phyloP scores from a whole-genome alignment of 202 grass and related monocot genomes.

The Dendrocalamus latiflorus region DNA sequence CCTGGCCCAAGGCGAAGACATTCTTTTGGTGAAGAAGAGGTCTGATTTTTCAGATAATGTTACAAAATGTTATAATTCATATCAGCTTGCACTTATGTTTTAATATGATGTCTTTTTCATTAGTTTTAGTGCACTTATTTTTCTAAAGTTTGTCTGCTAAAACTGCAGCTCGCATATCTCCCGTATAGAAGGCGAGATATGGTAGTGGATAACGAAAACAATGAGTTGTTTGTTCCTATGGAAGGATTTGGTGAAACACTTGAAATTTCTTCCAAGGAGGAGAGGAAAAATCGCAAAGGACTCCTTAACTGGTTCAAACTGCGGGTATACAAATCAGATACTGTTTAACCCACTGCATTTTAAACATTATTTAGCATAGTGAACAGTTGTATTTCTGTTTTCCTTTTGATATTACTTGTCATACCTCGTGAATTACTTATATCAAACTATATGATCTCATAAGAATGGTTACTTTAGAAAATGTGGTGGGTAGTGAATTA shows the following conservation, averaged over 20 bases:
- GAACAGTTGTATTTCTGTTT: background rate
- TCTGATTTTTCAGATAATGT: constrained; percentile 20
- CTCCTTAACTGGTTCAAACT: constrained; percentile 85
- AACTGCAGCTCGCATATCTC: constrained; percentile 67
- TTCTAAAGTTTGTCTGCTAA: constrained; percentile 24
- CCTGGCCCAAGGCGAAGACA: constrained; percentile 54
- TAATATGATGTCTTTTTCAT: background rate
- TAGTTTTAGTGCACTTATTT: background rate
- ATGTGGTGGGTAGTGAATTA: background rate
- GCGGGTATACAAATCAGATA: constrained; percentile 6
- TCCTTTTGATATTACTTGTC: background rate
- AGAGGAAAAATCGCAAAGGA: constrained; percentile 57
- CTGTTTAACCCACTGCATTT: background rate
- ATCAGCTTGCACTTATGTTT: constrained; percentile 11
- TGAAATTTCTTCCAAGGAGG: constrained; percentile 58
- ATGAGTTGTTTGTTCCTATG: constrained; percentile 49
- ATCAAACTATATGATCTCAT: background rate
- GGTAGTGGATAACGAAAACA: constrained; percentile 46
- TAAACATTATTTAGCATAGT: background rate
- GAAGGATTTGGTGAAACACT: constrained; percentile 63
- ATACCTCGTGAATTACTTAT: background rate
- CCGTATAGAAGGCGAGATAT: constrained; percentile 66
- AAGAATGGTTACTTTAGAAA: background rate
- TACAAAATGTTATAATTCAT: background rate
- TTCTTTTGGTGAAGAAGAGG: constrained; percentile 93